A percentile compares a stretch with the other conserved stretches of the same genome.
These are phyloP conservation scores for Oryza coarctata DNA, from an alignment of 176 grass and related monocot species.

Conservation along the genomic window DNA sequence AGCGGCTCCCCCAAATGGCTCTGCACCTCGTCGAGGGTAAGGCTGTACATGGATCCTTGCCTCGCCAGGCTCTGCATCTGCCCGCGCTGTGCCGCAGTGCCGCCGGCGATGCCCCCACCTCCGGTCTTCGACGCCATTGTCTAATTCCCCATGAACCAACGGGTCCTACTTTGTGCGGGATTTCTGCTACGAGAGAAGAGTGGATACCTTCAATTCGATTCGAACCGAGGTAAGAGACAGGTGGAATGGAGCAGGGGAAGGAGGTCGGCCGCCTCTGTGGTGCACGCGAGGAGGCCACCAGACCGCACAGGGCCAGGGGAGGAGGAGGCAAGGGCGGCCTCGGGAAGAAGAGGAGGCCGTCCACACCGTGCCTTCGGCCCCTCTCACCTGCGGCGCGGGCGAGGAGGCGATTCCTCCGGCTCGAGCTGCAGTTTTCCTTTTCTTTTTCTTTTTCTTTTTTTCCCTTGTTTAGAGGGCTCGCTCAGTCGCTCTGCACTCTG, in stretches of 20 bases:
- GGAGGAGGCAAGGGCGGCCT: too few species aligned
- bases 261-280: too few species aligned
- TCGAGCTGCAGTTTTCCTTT: background rate
- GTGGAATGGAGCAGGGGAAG: background rate
- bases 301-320: too few species aligned
- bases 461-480: background rate
- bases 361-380: background rate
- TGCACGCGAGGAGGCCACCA: too few species aligned
- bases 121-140: slow-evolving; percentile 58
- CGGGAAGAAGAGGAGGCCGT: too few species aligned
- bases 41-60: slow-evolving; percentile 83
- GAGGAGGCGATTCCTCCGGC: too few species aligned
- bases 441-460: background rate
- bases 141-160: slow-evolving; percentile 64
- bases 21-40: slow-evolving; percentile 90
- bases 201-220: background rate
- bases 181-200: background rate
- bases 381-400: background rate
- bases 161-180: background rate
- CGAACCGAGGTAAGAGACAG: background rate
- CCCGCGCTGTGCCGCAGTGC: slow-evolving; percentile 7
- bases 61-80: slow-evolving; percentile 57
- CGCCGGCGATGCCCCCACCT: background rate
- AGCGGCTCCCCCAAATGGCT: slow-evolving; percentile 77
- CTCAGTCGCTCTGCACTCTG: background rate